Percentiles rank a stretch among this genome's conserved stretches.
Conservation (phyloP, 2,329 filamentous ascomycete genomes). For the Hawksworthiomyces lignivorus region DNA sequence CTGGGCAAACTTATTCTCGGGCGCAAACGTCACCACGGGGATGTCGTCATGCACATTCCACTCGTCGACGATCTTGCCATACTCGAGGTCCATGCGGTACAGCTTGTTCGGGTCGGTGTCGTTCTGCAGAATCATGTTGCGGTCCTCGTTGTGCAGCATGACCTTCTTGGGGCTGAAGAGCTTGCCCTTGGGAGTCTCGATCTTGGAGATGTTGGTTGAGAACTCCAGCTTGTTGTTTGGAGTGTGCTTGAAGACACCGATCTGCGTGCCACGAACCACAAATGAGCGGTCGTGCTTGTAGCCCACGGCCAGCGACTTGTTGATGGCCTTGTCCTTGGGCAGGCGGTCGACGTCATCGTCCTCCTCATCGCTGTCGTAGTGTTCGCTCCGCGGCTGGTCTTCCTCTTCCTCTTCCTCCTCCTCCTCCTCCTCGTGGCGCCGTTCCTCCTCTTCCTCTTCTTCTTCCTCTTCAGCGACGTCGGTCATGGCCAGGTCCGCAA, state of each 20-base stretch:
- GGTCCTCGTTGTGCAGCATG: slow-evolving; percentile 88
- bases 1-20: slow-evolving; percentile 96
- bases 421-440: slow-evolving; percentile 36
- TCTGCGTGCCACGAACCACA: slow-evolving; percentile 93
- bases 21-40: slow-evolving; percentile 81
- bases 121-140: slow-evolving; percentile 84
- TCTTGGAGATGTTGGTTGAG: slow-evolving; percentile 93
- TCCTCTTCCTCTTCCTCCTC: slow-evolving; percentile 51
- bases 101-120: slow-evolving; percentile 77
- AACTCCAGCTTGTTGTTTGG: slow-evolving; percentile 89
- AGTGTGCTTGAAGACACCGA: slow-evolving; percentile 97
- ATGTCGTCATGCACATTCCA: slow-evolving; percentile 99
- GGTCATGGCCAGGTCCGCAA: slow-evolving; percentile 89
- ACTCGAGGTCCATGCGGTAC: slow-evolving; percentile 96
- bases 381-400: slow-evolving; percentile 46
- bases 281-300: slow-evolving; percentile 97
- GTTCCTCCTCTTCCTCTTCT: slow-evolving; percentile 25
- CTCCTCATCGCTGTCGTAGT: slow-evolving; percentile 51
- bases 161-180: slow-evolving; percentile 93
- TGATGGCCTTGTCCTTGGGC: slow-evolving; percentile 62
- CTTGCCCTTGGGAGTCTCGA: slow-evolving; percentile 78
- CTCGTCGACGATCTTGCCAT: slow-evolving; percentile 95
- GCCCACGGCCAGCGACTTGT: slow-evolving; percentile 92
- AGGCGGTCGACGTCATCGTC: slow-evolving; percentile 75
- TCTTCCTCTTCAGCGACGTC: slow-evolving; percentile 53